Base-by-base conservation (phyloP, 1,284 basidiomycete genomes). In the Papiliotrema laurentii region DNA sequence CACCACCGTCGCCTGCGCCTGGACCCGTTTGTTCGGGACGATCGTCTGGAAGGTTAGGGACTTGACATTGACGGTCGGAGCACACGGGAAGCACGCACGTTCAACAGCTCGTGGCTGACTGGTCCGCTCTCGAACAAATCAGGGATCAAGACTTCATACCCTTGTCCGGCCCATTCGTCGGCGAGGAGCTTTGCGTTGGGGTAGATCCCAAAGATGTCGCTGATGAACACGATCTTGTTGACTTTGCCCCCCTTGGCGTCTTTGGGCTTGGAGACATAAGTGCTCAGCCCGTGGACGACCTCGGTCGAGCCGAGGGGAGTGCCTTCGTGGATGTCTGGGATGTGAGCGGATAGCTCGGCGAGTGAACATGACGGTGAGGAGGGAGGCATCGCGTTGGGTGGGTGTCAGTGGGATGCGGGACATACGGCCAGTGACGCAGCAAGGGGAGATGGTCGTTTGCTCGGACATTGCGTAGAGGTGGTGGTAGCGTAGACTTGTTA, bases 151-250 rank as follows among this genome's bases (percentile, higher is more conserved):
- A 81, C 80, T 69, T 81, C 81, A 77, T 80, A 84, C 11, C 86
- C 86, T 25, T 75, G 45, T 22, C 58, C 75, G 16, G 86, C 85
- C 70, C 83, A 88, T 62, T 81, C 83, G 61, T 89, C 87, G 13
- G 77, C 81, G 5, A 72, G 45, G 24, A 67, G 38, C 45, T 66
- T 54, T 58, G 76, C 77, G 67, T 83, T 87, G 64, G 74, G 54
- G 18, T 77, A 74, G 25, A 82, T 63, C 7, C 86, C 86, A 57
- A 85, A 86, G 44, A 82, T 76, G 59, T 87, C 86, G 7, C 81
- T 65, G 27, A 84, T 58, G 67, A 78, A 78, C 26, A 73, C 74
- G 48, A 86, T 53, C 81, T 62, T 83, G 82, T 59, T 81, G 76
- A 57, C 80, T 81, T 40, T 42, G 35, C 7, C 54, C 45, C n/a